phyloP scores from a whole-genome alignment of 768 basidiomycete genomes.

The Boletus coccyginus region DNA sequence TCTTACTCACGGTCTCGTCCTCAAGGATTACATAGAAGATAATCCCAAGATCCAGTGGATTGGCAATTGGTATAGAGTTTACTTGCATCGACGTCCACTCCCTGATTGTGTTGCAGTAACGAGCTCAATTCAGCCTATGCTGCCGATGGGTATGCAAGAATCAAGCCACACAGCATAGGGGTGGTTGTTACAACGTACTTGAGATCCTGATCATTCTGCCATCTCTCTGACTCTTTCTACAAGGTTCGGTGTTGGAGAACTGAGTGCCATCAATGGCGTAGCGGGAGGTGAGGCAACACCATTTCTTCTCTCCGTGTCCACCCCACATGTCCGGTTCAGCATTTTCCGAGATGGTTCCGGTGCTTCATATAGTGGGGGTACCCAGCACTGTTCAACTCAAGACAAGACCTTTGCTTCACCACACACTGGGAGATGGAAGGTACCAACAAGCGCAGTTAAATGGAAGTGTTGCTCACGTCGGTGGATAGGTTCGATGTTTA shows the following conservation, averaged over 20 bases:
- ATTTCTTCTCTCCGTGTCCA: neutral
- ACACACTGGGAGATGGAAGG: slow-evolving; percentile 85
- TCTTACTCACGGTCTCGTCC: neutral
- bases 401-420: slow-evolving; percentile 74
- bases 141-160: slow-evolving; percentile 89
- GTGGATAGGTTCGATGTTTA: slow-evolving; percentile 75
- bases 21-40: slow-evolving; percentile 79
- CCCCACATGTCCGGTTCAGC: slow-evolving; percentile 37
- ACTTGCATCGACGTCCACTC: neutral
- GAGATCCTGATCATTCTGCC: too few species aligned
- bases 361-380: slow-evolving; percentile 84
- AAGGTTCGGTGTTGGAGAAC: slow-evolving; percentile 92
- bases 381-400: slow-evolving; percentile 75
- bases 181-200: slow-evolving; percentile 76
- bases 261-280: slow-evolving; percentile 83
- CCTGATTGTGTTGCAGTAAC: slow-evolving; percentile 48
- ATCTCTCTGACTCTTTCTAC: neutral
- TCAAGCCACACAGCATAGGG: slow-evolving; percentile 71
- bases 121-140: slow-evolving; percentile 89
- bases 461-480: neutral
- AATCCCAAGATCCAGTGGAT: slow-evolving; percentile 79
- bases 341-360: slow-evolving; percentile 85
- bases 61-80: slow-evolving; percentile 64
- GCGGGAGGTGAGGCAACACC: slow-evolving; percentile 54
- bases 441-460: slow-evolving; percentile 16